A percentile compares a stretch with the other conserved stretches of the same genome.
Conservation (phyloP, 2,329 filamentous ascomycete species). For the Pseudogymnoascus sp. region DNA sequence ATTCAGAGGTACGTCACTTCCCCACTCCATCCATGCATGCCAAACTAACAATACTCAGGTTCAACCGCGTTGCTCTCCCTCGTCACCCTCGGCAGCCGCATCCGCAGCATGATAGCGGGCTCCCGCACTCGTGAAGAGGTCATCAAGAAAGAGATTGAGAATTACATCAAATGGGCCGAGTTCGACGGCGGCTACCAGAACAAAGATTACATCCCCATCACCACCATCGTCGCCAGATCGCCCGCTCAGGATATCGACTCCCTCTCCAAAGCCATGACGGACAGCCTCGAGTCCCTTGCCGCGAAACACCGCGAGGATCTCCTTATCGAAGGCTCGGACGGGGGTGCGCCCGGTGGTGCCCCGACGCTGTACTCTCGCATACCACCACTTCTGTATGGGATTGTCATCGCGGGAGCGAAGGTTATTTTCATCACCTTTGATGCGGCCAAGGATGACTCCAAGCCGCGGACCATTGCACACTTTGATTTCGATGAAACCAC, state of each 20-base stretch:
- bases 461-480: conserved; percentile 21
- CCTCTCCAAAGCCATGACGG: conserved; percentile 19
- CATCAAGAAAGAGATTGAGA: conserved; percentile 24
- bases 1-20: conserved; percentile 20
- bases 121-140: conserved; percentile 19
- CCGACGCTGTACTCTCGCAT: conserved; percentile 19
- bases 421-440: conserved; percentile 27
- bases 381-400: conserved; percentile 29
- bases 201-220: conserved; percentile 26
- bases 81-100: conserved; percentile 22
- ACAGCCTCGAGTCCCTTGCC: conserved; percentile 25
- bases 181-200: conserved; percentile 26
- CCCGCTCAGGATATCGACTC: conserved; percentile 17
- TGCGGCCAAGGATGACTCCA: conserved; percentile 22
- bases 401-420: conserved; percentile 24
- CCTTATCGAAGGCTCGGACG: conserved; percentile 7
- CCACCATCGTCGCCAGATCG: conserved; percentile 18
- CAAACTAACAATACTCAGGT: conserved; percentile 18
- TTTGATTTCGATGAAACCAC: conserved; percentile 25
- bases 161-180: conserved; percentile 29
- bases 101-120: conserved; percentile 18
- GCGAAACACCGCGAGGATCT: conserved; percentile 22
- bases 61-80: conserved; percentile 24
- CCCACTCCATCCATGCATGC: background rate
- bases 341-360: conserved; percentile 14